phyloP scores from a whole-genome alignment of 257 asterid species.

The Eucommia ulmoides region DNA sequence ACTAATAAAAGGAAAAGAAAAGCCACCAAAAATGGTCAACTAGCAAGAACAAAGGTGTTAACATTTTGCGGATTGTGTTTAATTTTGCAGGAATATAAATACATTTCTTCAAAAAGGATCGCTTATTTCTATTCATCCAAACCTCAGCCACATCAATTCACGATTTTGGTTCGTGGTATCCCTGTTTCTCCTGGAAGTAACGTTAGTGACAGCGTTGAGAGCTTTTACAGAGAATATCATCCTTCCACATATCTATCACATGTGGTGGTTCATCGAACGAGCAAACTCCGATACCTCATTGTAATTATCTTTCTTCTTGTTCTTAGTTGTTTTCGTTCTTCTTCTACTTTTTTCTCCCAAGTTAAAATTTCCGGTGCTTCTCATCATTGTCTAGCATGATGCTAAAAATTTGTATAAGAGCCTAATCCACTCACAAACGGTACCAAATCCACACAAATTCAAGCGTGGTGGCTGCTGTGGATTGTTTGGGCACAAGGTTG shows the following conservation, averaged over 20 bases:
- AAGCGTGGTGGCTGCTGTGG: conserved; percentile 54
- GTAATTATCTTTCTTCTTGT: too few species aligned
- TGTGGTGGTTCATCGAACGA: conserved; percentile 57
- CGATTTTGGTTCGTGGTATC: conserved; percentile 85
- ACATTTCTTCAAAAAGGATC: conserved; percentile 64
- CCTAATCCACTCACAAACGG: conserved; percentile 40
- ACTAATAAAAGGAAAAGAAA: too few species aligned
- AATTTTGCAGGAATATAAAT: conserved; percentile 70
- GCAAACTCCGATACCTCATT: conserved; percentile 57
- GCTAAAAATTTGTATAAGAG: conserved; percentile 44
- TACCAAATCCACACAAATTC: conserved; percentile 24
- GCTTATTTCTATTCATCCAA: conserved; percentile 59
- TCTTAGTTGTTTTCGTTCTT: too few species aligned
- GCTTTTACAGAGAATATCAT: conserved; percentile 62
- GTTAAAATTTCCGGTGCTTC: too few species aligned
- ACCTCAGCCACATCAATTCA: conserved; percentile 66
- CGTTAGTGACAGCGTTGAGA: conserved; percentile 63
- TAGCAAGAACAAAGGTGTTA: conserved; percentile 5
- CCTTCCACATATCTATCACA: conserved; percentile 90
- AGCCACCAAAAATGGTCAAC: conserved; percentile 4
- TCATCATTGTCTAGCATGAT: conserved; percentile 35
- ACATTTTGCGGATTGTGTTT: conserved; percentile 10
- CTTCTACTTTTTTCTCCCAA: too few species aligned
- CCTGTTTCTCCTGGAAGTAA: conserved; percentile 56
- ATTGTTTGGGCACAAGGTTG: conserved; percentile 41